A percentile compares a stretch with the other conserved stretches of the same genome.
Evolutionary conservation across 495 filamentous ascomycete species (phyloP).

Genomic region (Aspergillus bridgeri): DNA sequence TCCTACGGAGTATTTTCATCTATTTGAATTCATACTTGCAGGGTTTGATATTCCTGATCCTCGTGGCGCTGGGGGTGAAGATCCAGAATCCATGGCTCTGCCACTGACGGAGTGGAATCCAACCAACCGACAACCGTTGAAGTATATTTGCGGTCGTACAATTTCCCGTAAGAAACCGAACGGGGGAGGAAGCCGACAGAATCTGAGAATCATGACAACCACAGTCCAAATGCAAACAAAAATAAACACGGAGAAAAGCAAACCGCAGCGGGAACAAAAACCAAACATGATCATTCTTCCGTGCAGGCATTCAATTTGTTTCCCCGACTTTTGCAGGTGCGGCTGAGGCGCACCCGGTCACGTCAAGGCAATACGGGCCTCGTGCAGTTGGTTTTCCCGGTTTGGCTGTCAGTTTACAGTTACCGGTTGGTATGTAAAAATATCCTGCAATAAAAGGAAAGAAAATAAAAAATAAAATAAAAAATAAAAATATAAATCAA

Average conservation of each 20-base stretch:
- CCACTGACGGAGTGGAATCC: neutral
- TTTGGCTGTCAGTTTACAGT: neutral
- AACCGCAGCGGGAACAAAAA: too few relatives aligned
- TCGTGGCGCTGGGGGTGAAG: conserved; percentile 4
- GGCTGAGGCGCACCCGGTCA: conserved; percentile 22
- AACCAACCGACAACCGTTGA: conserved; percentile 20
- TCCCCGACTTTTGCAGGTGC: conserved; percentile 18
- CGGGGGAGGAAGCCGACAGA: too few relatives aligned
- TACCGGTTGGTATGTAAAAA: neutral
- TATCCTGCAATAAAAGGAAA: neutral
- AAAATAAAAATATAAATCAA: neutral
- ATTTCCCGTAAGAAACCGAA: neutral
- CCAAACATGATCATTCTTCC: too few relatives aligned
- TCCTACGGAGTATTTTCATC: neutral
- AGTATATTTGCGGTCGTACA: conserved; percentile 5
- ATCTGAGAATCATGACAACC: too few relatives aligned
- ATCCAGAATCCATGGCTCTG: conserved; percentile 1
- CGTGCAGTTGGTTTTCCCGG: conserved; percentile 6
- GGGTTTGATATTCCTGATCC: conserved; percentile 1
- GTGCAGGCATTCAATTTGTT: conserved; percentile 10
- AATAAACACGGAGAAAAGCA: conserved; percentile 16
- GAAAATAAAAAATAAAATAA: neutral
- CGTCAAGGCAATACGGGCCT: conserved; percentile 5
- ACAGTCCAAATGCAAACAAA: conserved; percentile 3
- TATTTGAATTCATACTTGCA: neutral